Evolutionary conservation across 2,329 filamentous ascomycete species (phyloP).

Genomic region (Colletotrichum cordylinicola): DNA sequence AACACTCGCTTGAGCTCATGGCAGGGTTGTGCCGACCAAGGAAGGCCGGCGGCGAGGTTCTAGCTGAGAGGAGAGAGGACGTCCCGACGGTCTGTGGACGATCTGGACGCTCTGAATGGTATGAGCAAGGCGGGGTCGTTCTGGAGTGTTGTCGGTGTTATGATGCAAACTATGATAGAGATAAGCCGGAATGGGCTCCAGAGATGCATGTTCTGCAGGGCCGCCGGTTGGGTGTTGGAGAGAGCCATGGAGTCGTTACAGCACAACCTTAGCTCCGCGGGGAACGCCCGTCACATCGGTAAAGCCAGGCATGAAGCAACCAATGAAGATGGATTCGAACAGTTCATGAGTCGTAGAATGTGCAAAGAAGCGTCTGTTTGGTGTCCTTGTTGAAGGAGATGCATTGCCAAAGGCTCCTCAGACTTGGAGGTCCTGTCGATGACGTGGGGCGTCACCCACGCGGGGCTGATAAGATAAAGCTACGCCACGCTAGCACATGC

Average conservation of each 20-base stretch:
- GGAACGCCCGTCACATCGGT: neutral
- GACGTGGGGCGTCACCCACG: slow-evolving; percentile 16
- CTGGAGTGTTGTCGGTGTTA: neutral
- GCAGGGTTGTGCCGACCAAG: neutral
- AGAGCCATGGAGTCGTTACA: neutral
- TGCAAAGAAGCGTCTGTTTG: neutral
- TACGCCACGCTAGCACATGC: slow-evolving; percentile 14
- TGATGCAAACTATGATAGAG: slow-evolving; percentile 21
- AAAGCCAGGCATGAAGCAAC: neutral
- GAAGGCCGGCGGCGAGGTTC: neutral
- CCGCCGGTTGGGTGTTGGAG: neutral
- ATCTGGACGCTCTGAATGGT: neutral
- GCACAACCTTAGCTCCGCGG: slow-evolving; percentile 7
- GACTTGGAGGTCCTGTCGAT: neutral
- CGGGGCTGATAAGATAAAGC: slow-evolving; percentile 23
- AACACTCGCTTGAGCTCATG: neutral
- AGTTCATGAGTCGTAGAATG: slow-evolving; percentile 4
- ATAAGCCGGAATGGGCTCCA: slow-evolving; percentile 20
- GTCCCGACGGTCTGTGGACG: neutral
- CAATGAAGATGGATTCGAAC: neutral
- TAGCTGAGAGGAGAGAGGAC: neutral
- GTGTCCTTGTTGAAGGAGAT: neutral
- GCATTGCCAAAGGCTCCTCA: neutral
- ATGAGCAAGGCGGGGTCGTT: slow-evolving; percentile 2
- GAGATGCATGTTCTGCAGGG: slow-evolving; percentile 21